A percentile compares a stretch with the other conserved stretches of the same genome.
phyloP scores from a whole-genome alignment of 2,329 filamentous ascomycete genomes.

The Aureobasidium sp. region DNA sequence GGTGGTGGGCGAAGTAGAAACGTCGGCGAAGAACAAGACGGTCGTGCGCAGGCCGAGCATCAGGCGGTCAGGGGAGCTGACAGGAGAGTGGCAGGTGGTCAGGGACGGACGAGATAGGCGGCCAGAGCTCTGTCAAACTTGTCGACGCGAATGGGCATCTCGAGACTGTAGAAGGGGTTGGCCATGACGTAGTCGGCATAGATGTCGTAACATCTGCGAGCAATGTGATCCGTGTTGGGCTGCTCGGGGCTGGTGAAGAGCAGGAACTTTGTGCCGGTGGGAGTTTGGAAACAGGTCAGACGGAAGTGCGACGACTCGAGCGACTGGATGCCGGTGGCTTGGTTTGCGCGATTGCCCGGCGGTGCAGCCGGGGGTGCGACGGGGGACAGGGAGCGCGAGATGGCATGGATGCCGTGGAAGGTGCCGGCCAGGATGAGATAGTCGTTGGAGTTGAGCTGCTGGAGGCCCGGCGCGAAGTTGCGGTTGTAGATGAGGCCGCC shows the following conservation, averaged over 20 bases:
- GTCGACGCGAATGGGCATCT: constrained; percentile 95
- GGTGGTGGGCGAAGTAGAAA: not conserved
- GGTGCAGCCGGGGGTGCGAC: constrained; percentile 28
- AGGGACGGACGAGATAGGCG: constrained; percentile 27
- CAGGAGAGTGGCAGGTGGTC: constrained; percentile 4
- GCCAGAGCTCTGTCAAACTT: constrained; percentile 68
- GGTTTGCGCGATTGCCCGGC: constrained; percentile 26
- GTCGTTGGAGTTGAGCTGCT: constrained; percentile 88
- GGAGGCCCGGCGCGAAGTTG: constrained; percentile 78
- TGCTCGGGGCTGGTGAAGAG: constrained; percentile 88
- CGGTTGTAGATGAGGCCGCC: constrained; percentile 94
- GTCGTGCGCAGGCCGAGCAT: not conserved
- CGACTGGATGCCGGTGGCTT: constrained; percentile 73
- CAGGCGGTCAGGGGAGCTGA: not conserved
- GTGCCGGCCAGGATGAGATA: constrained; percentile 94
- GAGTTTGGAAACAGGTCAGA: constrained; percentile 88
- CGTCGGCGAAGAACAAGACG: not conserved
- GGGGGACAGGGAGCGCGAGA: constrained; percentile 45
- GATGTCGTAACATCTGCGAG: constrained; percentile 81
- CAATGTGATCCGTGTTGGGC: constrained; percentile 74
- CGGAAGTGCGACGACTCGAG: constrained; percentile 92
- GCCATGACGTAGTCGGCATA: constrained; percentile 99
- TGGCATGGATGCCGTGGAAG: constrained; percentile 74
- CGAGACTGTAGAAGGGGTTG: constrained; percentile 95
- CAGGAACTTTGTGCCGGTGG: constrained; percentile 91